phyloP scores from a whole-genome alignment of 441 rosid genomes.

The Adansonia grandidieri region DNA sequence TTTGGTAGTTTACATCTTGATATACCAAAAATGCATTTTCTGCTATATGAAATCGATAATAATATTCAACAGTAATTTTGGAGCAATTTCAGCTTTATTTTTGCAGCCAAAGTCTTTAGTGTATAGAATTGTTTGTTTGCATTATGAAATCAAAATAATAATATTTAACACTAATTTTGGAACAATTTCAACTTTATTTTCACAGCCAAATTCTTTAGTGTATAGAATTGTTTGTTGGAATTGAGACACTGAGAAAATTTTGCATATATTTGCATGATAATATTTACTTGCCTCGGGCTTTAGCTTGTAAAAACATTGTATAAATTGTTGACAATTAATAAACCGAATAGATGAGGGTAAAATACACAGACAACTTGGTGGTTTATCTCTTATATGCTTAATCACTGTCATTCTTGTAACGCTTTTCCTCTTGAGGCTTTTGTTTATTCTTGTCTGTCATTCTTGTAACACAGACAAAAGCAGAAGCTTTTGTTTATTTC shows the following conservation, averaged over 20 bases:
- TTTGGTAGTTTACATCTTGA: not conserved
- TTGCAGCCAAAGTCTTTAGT: not conserved
- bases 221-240: not conserved
- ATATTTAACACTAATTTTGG: not conserved
- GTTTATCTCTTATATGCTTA: not conserved
- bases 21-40: not conserved
- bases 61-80: not conserved
- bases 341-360: not conserved
- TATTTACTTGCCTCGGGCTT: not conserved
- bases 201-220: not conserved
- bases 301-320: too few species aligned
- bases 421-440: not conserved
- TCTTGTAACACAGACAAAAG: too few species aligned
- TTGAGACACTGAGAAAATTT: not conserved
- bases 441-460: not conserved
- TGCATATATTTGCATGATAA: conserved; percentile 12
- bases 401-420: not conserved
- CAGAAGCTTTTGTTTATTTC: not conserved
- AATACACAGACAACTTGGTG: not conserved
- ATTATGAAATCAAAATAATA: not conserved
- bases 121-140: not conserved
- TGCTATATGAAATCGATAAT: not conserved
- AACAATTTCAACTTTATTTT: conserved; percentile 5
- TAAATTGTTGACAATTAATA: not conserved
- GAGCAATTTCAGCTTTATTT: conserved; percentile 4